Evolutionary conservation across 2,329 filamentous ascomycete species (phyloP).

Genomic region (Venturia asperata): DNA sequence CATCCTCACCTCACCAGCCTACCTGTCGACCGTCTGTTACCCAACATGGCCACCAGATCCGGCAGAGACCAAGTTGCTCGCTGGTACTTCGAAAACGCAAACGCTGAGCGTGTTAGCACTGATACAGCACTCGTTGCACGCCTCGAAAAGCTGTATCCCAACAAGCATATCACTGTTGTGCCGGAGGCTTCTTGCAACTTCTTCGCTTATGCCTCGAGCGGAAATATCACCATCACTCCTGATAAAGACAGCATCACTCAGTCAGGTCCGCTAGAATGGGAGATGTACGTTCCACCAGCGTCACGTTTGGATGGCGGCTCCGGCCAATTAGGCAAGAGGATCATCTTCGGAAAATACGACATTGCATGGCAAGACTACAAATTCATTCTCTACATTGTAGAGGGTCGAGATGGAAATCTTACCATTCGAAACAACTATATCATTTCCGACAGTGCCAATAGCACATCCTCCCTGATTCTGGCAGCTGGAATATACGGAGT

Average conservation of each 20-base stretch:
- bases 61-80: constrained; percentile 7
- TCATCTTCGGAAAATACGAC: constrained; percentile 13
- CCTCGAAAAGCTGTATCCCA: constrained; percentile 15
- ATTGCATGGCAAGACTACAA: not conserved
- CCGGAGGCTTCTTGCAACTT: constrained; percentile 15
- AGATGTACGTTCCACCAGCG: constrained; percentile 7
- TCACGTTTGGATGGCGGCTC: constrained; percentile 15
- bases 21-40: not conserved
- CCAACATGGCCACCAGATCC: not conserved
- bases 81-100: constrained; percentile 9
- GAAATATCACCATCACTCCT: constrained; percentile 5
- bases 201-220: constrained; percentile 7
- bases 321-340: not conserved
- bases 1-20: not conserved
- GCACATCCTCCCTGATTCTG: constrained; percentile 41
- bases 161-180: constrained; percentile 14
- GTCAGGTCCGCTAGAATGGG: constrained; percentile 9
- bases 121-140: constrained; percentile 7
- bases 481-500: constrained; percentile 45
- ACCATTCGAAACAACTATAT: constrained; percentile 17
- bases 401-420: constrained; percentile 16
- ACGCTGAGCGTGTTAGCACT: constrained; percentile 14
- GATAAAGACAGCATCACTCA: constrained; percentile 13
- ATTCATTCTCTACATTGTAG: constrained; percentile 16
- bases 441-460: constrained; percentile 5